Evolutionary conservation across 2,329 filamentous ascomycete genomes (phyloP), one percentile per base, ranked within the genome.

Genomic region (Macrophomina pseudophaseolina): DNA sequence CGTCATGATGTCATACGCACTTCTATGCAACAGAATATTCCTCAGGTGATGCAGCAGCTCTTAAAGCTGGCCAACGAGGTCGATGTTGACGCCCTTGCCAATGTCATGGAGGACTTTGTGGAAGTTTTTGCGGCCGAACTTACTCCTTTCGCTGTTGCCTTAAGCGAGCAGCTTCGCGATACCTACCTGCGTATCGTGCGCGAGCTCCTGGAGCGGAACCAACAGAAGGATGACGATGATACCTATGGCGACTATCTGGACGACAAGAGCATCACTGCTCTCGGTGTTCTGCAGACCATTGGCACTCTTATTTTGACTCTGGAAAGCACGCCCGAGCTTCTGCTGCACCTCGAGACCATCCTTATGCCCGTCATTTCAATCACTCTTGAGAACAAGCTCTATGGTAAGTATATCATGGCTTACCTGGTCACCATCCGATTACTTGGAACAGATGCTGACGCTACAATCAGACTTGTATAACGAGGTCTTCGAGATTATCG

Each of bases 21-120:
- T 48, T 95, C 92, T 80, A 98, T 99, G 95, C 94, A 97, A 80
- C 89, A 94, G 75, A 97, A 94, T 78, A 99, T 99, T 71, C 94
- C 95, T 16, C 96, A 97, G 74, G 98, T 99, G 74, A 99, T 99
- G 95, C 96, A 98, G 81, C 94, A 99, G 80, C 86, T 99, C 14
- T 85, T 99, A 65, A 98, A 98, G 82, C 84, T 99, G 66, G 94
- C 95, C 33, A 99, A 99, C 75, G 95, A 99, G 80, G 95, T 96
- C 67, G 95, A 99, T 76, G 94, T 99, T 56, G 95, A 99, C 79
- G 94, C 95, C 5, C 85, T 99, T 48, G 94, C 95, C 28, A 98
- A 98, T 74, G 95, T 99, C 46, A 99, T 99, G 95, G 95, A 99
- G 80, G 95, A 99, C 76, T 99, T 99, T 76, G 95, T 99, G 53